Conservation (phyloP, 2,329 filamentous ascomycete genomes). For the Aspergillus latus region DNA sequence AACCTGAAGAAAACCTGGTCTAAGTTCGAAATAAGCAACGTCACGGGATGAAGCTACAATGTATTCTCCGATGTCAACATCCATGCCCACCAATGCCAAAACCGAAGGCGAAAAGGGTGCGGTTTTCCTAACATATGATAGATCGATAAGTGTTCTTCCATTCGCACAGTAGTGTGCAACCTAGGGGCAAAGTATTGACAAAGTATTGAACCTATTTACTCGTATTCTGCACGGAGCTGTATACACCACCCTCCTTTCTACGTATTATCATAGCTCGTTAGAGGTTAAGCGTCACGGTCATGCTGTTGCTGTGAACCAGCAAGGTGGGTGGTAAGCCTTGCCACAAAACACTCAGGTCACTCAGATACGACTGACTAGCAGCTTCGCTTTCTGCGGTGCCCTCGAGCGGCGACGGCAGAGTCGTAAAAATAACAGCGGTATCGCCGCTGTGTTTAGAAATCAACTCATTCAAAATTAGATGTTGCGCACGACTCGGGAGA, state of each 20-base stretch:
- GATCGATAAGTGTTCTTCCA: background rate
- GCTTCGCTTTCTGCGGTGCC: conserved; percentile 70
- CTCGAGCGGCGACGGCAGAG: conserved; percentile 75
- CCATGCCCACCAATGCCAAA: background rate
- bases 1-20: background rate
- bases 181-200: background rate
- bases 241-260: background rate
- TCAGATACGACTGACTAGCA: conserved; percentile 71
- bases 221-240: background rate
- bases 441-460: conserved; percentile 67
- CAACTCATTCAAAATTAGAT: conserved; percentile 82
- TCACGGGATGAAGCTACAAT: background rate
- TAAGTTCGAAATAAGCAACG: background rate
- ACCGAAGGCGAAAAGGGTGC: background rate
- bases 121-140: background rate
- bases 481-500: conserved; percentile 77
- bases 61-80: background rate
- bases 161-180: background rate
- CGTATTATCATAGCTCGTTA: conserved; percentile 23
- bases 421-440: conserved; percentile 79
- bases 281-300: conserved; percentile 69
- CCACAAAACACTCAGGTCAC: conserved; percentile 75
- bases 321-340: conserved; percentile 72
- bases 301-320: conserved; percentile 81
- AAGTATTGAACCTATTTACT: background rate